Evolutionary conservation across 257 asterid genomes (phyloP).

Genomic region (Solanum bulbocastanum): DNA sequence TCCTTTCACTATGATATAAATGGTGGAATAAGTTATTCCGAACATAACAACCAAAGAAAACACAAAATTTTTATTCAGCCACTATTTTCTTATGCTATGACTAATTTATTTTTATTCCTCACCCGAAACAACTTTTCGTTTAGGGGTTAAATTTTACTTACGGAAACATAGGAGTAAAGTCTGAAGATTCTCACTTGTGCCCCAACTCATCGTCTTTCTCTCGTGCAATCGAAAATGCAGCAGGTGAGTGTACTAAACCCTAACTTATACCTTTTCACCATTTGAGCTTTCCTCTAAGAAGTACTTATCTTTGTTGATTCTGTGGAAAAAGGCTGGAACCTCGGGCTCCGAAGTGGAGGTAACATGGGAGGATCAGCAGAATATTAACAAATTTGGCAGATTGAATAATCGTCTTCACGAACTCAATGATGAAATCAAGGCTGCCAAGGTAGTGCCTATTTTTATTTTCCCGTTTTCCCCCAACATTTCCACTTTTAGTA

Average conservation of each 20-base stretch:
- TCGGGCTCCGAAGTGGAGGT: conserved; percentile 72
- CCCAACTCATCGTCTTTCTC: not conserved
- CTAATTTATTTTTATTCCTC: no score
- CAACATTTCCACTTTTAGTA: not conserved
- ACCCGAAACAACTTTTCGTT: not conserved
- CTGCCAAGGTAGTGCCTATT: conserved; percentile 48
- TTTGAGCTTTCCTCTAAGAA: not conserved
- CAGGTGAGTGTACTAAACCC: not conserved
- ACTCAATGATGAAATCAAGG: conserved; percentile 81
- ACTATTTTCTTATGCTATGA: no score
- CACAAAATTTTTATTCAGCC: no score
- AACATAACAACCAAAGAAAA: no score
- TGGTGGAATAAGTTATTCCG: no score
- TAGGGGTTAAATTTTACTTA: not conserved
- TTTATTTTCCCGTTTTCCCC: not conserved
- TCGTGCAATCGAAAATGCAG: conserved; percentile 4
- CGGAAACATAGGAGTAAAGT: not conserved
- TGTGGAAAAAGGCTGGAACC: conserved; percentile 41
- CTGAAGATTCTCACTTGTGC: not conserved
- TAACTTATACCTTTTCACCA: not conserved
- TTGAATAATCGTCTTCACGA: conserved; percentile 85
- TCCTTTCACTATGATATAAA: no score
- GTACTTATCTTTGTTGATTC: not conserved
- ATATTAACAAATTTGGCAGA: conserved; percentile 82
- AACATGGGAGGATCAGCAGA: conserved; percentile 97